These are phyloP conservation scores for Grosmannia clavigera DNA, from an alignment of 2,329 filamentous ascomycete genomes.

Conservation along the genomic window DNA sequence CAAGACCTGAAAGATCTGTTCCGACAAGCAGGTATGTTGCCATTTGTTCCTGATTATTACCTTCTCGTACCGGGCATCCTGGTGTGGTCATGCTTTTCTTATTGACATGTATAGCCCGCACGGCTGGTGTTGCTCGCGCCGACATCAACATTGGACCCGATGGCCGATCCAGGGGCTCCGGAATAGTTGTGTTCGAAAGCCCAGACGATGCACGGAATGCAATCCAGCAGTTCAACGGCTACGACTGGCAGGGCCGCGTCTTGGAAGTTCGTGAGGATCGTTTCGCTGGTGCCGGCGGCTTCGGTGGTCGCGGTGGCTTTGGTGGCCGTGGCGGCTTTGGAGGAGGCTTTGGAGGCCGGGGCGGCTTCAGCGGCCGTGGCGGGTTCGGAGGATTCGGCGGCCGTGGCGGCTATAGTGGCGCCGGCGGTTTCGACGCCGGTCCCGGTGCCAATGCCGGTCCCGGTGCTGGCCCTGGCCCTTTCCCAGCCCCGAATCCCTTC, in stretches of 20 bases:
- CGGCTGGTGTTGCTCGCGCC: conserved; percentile 78
- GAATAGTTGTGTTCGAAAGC: conserved; percentile 92
- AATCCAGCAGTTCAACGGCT: conserved; percentile 95
- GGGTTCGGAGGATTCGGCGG: conserved; percentile 34
- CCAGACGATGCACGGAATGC: conserved; percentile 90
- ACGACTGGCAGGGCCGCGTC: conserved; percentile 90
- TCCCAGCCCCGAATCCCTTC: conserved; percentile 62
- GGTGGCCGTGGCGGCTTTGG: conserved; percentile 46
- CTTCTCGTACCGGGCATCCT: no score
- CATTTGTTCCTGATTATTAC: not conserved
- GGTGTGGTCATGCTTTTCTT: not conserved
- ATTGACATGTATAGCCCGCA: conserved; percentile 30
- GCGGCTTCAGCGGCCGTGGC: conserved; percentile 31
- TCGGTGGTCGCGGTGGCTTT: conserved; percentile 47
- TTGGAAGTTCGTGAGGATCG: conserved; percentile 95
- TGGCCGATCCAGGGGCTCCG: conserved; percentile 89
- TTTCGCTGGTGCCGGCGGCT: conserved; percentile 53
- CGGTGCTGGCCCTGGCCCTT: conserved; percentile 19
- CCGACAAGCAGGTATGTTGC: conserved; percentile 77
- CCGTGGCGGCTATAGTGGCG: conserved; percentile 26
- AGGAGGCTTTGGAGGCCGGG: conserved; percentile 27
- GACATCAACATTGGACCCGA: conserved; percentile 90
- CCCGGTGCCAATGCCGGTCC: conserved; percentile 27
- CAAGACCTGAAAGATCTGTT: conserved; percentile 98
- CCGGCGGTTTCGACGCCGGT: conserved; percentile 24